These are phyloP conservation scores for Tagetes erecta DNA, from an alignment of 129 eudicot genomes.

Conservation along the genomic window DNA sequence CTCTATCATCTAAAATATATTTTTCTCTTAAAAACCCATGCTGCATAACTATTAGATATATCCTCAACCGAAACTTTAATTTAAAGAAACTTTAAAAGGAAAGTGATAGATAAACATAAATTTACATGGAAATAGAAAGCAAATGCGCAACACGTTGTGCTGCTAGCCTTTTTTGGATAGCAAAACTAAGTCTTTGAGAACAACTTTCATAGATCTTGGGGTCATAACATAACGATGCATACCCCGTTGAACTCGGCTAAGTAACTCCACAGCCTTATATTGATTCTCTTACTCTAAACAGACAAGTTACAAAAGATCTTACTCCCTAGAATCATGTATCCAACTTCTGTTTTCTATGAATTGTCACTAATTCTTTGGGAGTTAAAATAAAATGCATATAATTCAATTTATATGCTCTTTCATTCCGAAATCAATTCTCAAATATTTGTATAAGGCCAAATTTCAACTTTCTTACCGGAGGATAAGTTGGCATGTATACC, in stretches of 20 bases:
- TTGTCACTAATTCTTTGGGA: not conserved
- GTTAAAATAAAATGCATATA: not conserved
- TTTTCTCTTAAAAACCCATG: not conserved
- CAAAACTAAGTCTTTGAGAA: no score
- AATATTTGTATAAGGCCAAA: not conserved
- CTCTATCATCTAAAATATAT: not conserved
- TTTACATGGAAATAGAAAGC: no score
- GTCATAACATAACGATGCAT: no score
- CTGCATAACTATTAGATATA: not conserved
- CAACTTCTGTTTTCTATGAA: not conserved
- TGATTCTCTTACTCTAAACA: not conserved
- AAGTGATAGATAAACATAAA: no score
- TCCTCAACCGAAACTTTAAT: not conserved
- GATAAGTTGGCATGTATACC: conserved; percentile 81
- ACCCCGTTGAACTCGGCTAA: no score
- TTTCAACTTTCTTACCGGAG: conserved; percentile 55
- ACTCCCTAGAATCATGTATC: not conserved
- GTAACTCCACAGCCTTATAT: no score
- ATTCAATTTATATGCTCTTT: not conserved
- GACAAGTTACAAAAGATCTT: not conserved
- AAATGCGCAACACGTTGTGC: no score
- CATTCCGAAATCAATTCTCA: not conserved
- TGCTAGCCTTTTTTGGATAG: no score
- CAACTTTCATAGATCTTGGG: no score
- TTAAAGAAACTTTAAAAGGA: no score